Conservation (phyloP, 495 filamentous ascomycete genomes). For the Penicillium flavigenum region DNA sequence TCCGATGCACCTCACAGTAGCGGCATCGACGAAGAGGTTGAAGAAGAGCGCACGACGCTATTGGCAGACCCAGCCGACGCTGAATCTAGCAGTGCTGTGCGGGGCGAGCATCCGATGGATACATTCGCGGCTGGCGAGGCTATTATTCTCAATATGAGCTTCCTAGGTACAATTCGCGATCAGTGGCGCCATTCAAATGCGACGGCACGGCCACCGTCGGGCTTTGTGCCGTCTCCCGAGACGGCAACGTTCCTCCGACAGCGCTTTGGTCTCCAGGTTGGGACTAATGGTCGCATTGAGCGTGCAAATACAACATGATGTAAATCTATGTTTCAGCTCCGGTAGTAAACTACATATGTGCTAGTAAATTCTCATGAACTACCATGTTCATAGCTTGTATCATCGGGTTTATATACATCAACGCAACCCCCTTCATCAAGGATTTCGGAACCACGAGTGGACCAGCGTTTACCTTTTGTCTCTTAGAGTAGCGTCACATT, state of each 20-base stretch:
- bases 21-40: constrained; percentile 31
- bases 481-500: too few species aligned
- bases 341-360: constrained; percentile 2
- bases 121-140: constrained; percentile 65
- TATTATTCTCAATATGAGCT: constrained; percentile 65
- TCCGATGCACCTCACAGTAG: constrained; percentile 15
- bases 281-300: constrained; percentile 40
- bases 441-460: neutral
- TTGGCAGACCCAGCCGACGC: constrained; percentile 43
- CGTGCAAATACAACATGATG: constrained; percentile 26
- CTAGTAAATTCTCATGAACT: neutral
- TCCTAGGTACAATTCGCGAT: constrained; percentile 63
- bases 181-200: constrained; percentile 53
- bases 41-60: constrained; percentile 47
- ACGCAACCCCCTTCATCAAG: too few species aligned
- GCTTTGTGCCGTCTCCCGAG: constrained; percentile 38
- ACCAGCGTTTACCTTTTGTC: too few species aligned
- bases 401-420: neutral
- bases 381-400: neutral
- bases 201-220: constrained; percentile 26
- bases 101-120: constrained; percentile 53
- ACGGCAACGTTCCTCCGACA: constrained; percentile 47
- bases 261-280: constrained; percentile 44
- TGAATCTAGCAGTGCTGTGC: constrained; percentile 28
- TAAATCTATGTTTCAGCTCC: constrained; percentile 18